phyloP scores from a whole-genome alignment of 805 yeast genomes.

The Lipomyces sp. region DNA sequence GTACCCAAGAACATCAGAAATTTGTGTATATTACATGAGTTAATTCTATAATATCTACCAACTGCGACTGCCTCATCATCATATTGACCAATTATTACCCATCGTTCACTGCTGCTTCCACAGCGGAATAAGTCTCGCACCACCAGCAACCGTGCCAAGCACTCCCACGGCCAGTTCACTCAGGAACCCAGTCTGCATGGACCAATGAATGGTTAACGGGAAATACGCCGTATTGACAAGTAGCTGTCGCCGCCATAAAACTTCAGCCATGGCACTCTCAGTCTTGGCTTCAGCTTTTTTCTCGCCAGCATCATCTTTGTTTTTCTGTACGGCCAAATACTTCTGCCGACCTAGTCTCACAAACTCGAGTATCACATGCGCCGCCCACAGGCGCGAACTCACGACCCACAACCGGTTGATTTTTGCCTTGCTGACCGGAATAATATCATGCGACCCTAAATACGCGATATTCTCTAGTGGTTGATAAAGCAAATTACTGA shows the following conservation, averaged over 20 bases:
- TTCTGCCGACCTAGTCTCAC: conserved; percentile 35
- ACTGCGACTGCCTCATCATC: neutral
- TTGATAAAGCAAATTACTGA: conserved; percentile 48
- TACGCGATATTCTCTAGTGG: conserved; percentile 51
- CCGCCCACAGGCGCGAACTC: conserved; percentile 49
- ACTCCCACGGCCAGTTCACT: conserved; percentile 46
- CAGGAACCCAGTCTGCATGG: conserved; percentile 46
- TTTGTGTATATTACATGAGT: neutral
- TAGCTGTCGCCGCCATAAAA: conserved; percentile 39
- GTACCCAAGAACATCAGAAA: neutral
- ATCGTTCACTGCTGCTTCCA: conserved; percentile 23
- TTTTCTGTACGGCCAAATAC: conserved; percentile 2
- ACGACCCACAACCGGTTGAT: conserved; percentile 47
- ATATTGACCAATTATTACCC: neutral
- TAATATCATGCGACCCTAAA: conserved; percentile 46
- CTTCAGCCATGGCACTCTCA: conserved; percentile 3
- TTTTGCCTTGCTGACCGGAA: conserved; percentile 41
- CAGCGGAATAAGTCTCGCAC: conserved; percentile 36
- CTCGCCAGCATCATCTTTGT: conserved; percentile 2
- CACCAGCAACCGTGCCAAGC: conserved; percentile 48
- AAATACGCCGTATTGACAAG: conserved; percentile 49
- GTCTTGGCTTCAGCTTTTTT: conserved; percentile 3
- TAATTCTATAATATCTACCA: neutral
- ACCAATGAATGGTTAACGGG: conserved; percentile 53
- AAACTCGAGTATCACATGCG: conserved; percentile 48